These are phyloP conservation scores for Phytophthora quininea DNA, from an alignment of 352 stramenopile genomes.

Conservation along the genomic window DNA sequence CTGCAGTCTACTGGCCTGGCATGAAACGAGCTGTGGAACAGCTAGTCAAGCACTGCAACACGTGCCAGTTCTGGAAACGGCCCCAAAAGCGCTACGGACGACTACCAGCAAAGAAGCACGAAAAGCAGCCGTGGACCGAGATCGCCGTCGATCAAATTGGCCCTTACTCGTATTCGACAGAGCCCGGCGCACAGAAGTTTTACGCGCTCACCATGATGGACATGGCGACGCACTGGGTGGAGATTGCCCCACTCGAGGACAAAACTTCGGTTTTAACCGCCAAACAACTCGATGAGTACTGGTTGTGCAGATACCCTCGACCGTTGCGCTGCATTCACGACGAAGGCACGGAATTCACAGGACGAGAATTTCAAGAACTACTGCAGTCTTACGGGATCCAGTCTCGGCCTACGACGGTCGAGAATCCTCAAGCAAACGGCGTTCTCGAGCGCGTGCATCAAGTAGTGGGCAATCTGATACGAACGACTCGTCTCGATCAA, in stretches of 20 bases:
- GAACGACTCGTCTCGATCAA: slow-evolving; percentile 1
- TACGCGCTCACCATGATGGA: slow-evolving; percentile 12
- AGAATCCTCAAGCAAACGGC: slow-evolving; percentile 2
- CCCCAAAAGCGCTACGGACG: background rate
- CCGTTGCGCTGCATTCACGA: background rate
- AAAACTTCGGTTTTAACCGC: background rate
- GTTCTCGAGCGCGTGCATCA: slow-evolving; percentile 1
- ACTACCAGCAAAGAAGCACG: background rate
- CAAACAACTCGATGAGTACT: slow-evolving; percentile 6
- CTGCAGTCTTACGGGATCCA: background rate
- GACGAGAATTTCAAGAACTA: slow-evolving; percentile 7
- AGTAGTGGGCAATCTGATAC: slow-evolving; percentile 2
- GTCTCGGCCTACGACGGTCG: background rate
- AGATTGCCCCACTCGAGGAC: background rate
- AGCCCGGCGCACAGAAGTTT: background rate
- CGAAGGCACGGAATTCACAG: slow-evolving; percentile 4
- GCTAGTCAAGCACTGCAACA: slow-evolving; percentile 2
- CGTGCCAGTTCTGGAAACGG: slow-evolving; percentile 3
- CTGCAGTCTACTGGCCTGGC: background rate
- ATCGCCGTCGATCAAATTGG: slow-evolving; percentile 3
- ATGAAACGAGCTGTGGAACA: background rate
- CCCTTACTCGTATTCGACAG: slow-evolving; percentile 1
- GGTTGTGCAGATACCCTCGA: slow-evolving; percentile 2
- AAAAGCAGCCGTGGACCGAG: background rate
- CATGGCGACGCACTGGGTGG: background rate